Conservation (phyloP, 805 yeast genomes). For the Candida glaebosa region DNA sequence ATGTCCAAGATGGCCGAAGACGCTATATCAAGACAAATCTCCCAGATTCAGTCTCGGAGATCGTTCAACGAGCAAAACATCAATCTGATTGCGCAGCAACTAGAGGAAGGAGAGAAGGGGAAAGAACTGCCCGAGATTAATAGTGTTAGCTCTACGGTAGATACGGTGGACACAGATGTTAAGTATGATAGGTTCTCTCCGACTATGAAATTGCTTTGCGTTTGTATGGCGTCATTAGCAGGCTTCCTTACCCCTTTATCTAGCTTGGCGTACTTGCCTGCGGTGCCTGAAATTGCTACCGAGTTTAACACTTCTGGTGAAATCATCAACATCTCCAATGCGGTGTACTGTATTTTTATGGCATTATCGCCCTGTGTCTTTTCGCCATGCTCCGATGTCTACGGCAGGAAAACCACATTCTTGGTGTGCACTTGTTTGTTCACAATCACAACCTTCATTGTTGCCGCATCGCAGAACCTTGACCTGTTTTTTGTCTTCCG, state of each 20-base stretch:
- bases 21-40: conserved; percentile 17
- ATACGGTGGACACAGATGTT: conserved; percentile 7
- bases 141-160: not conserved
- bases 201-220: conserved; percentile 12
- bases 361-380: conserved; percentile 49
- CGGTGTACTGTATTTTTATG: conserved; percentile 50
- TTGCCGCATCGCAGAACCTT: conserved; percentile 48
- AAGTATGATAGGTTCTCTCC: conserved; percentile 12
- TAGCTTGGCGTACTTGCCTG: conserved; percentile 47
- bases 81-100: not conserved
- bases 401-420: conserved; percentile 47
- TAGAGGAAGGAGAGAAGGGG: conserved; percentile 4
- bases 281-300: conserved; percentile 47
- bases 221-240: conserved; percentile 16
- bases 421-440: conserved; percentile 36
- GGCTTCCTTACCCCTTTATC: conserved; percentile 46
- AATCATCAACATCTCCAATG: conserved; percentile 48
- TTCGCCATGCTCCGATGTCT: conserved; percentile 49
- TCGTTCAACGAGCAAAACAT: conserved; percentile 2
- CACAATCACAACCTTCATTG: conserved; percentile 19
- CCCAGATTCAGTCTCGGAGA: conserved; percentile 18
- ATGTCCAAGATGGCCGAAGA: conserved; percentile 15
- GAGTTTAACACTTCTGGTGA: conserved; percentile 44
- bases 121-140: conserved; percentile 1
- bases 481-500: conserved; percentile 55